Percentiles rank a stretch among this genome's conserved stretches.
These are phyloP conservation scores for Calamus simplicifolius DNA, from an alignment of 176 grass and related monocot species.

Conservation along the genomic window DNA sequence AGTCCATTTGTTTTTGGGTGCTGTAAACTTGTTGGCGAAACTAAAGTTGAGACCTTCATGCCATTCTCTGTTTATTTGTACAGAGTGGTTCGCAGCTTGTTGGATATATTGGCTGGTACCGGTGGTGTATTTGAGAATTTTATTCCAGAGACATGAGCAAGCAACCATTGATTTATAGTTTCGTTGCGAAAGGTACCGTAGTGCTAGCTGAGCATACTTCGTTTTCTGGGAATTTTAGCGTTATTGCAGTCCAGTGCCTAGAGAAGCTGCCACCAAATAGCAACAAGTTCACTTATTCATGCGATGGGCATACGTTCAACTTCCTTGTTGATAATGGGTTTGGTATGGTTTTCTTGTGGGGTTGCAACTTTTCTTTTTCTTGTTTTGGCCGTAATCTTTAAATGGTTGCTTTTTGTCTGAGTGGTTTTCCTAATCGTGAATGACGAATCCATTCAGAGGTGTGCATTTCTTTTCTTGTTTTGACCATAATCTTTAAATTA, in stretches of 20 bases:
- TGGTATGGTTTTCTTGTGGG: constrained; percentile 20
- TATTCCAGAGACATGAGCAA: constrained; percentile 52
- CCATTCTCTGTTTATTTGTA: neutral
- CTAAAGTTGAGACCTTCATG: no score
- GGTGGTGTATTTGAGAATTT: neutral
- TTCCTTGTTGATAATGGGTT: constrained; percentile 72
- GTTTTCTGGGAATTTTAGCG: constrained; percentile 94
- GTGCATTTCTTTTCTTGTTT: constrained; percentile 64
- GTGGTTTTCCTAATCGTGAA: constrained; percentile 81
- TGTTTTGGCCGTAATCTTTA: no score
- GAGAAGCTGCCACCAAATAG: constrained; percentile 68
- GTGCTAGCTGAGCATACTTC: constrained; percentile 88
- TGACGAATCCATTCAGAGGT: neutral
- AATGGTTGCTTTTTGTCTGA: neutral
- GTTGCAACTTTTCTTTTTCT: no score
- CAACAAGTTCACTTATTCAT: constrained; percentile 90
- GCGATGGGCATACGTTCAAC: constrained; percentile 95
- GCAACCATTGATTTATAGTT: constrained; percentile 84
- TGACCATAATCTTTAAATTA: no score
- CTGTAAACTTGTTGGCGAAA: no score
- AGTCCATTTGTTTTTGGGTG: no score
- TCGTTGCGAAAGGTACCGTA: constrained; percentile 84
- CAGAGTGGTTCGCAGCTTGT: constrained; percentile 17
- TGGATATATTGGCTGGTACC: no score
- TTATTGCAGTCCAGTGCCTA: constrained; percentile 89